Base-by-base conservation (phyloP, 768 basidiomycete genomes). In the Tricholoma furcatifolium region DNA sequence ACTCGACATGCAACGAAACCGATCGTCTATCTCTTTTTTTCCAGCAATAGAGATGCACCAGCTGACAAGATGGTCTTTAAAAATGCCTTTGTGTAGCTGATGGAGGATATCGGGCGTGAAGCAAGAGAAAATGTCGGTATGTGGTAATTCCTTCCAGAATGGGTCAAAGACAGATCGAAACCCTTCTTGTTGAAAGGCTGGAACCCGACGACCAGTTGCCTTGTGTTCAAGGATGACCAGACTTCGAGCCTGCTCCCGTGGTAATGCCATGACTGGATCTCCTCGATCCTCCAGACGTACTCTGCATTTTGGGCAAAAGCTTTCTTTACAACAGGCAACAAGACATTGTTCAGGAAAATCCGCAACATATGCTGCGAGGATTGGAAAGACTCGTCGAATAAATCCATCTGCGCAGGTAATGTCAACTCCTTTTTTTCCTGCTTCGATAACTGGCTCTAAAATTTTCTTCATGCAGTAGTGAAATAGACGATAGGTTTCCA, bases 1-100 rank as follows among this genome's bases (percentile, higher is more conserved):
- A 81, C 75, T 0, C 77, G 65, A 41, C 65, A 76, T 67, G 2
- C 56, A 43, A 27, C 57, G 51, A 57, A 71, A 72, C 1, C 67
- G 63, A 1, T 32, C 34, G 52, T 78, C 74, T 8, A 77, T 35
- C 49, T 74, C 72, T 8, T 44, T 41, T n/a, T 47, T 40, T 20
- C 21, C 62, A 12, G 64, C 46, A 1, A 61, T 56, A 36, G 40
- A 20, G 6, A 59, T 60, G 10, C 58, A 65, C 76, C 73, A 79
- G 6, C 60, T 65, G 0, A 70, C 62, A 3, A 74, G 46, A 44
- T 78, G 76, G 45, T 77, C 70, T 45, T 75, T 75, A 66, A 79
- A 74, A 2, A 77, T 51, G 0, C 78, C 78, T 55, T 80, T 74
- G 60, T 78, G 70, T 0, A 80, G 62, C 56, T 79, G 76, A 56